Evolutionary conservation across 352 stramenopile species (phyloP).

Genomic region (Aphanomyces euteiches): DNA sequence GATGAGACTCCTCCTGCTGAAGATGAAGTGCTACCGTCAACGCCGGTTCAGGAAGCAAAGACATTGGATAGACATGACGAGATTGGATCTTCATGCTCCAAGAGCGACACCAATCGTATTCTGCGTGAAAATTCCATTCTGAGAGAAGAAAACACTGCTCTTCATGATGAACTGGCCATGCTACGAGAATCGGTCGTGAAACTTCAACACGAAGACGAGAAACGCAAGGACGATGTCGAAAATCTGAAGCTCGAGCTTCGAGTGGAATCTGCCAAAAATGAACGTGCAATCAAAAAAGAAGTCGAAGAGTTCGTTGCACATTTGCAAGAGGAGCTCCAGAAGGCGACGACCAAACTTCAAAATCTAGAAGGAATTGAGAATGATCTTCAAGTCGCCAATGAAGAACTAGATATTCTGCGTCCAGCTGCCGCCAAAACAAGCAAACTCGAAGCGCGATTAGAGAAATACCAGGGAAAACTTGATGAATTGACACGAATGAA

Average conservation of each 20-base stretch:
- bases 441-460: conserved; percentile 46
- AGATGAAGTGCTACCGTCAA: neutral
- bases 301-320: conserved; percentile 52
- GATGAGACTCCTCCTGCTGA: neutral
- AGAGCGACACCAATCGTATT: conserved; percentile 23
- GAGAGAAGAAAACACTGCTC: conserved; percentile 18
- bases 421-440: conserved; percentile 44
- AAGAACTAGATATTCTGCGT: conserved; percentile 69
- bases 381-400: conserved; percentile 42
- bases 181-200: neutral
- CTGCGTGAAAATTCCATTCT: conserved; percentile 21
- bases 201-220: conserved; percentile 36
- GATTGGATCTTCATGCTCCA: neutral
- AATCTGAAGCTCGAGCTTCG: conserved; percentile 44
- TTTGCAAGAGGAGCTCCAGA: conserved; percentile 46
- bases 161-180: neutral
- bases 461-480: conserved; percentile 71
- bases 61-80: neutral
- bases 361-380: conserved; percentile 39
- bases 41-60: neutral
- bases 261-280: conserved; percentile 54
- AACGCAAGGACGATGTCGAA: conserved; percentile 38
- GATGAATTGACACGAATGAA: conserved; percentile 54
- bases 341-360: conserved; percentile 37
- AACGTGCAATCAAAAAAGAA: conserved; percentile 44